These are phyloP conservation scores for Hypomontagnella submonticulosa DNA, from an alignment of 495 filamentous ascomycete genomes.

Conservation along the genomic window DNA sequence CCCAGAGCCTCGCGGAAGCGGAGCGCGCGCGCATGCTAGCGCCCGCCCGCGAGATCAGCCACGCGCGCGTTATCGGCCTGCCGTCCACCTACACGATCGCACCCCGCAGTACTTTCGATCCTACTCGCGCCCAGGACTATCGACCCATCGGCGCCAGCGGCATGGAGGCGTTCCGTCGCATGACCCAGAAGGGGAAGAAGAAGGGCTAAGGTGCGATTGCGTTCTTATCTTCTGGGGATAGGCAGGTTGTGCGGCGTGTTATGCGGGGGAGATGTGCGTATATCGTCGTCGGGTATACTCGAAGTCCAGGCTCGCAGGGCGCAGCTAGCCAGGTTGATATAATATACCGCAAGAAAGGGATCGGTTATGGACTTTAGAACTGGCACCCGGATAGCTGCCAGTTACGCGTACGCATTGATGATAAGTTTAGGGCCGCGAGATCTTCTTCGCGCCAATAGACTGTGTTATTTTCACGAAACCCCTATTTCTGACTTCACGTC, in stretches of 20 bases:
- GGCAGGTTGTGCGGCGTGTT: constrained; percentile 1
- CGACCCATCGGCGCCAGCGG: constrained; percentile 78
- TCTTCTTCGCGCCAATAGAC: too few species aligned
- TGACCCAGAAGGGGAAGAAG: constrained; percentile 76
- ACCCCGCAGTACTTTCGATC: constrained; percentile 69
- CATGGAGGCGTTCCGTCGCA: constrained; percentile 82
- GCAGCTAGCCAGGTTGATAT: too few species aligned
- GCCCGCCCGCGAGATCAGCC: constrained; percentile 73
- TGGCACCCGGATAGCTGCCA: too few species aligned
- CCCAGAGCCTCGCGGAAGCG: constrained; percentile 62
- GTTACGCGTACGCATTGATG: too few species aligned
- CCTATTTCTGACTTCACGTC: too few species aligned
- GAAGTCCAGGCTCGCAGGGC: constrained; percentile 9
- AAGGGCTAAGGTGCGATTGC: constrained; percentile 50
- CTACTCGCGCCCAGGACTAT: constrained; percentile 48
- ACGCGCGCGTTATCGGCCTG: constrained; percentile 75
- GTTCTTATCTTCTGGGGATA: background rate
- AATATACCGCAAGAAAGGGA: too few species aligned
- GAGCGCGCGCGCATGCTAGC: constrained; percentile 78
- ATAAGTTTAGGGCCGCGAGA: too few species aligned
- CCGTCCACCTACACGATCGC: constrained; percentile 84
- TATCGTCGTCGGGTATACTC: background rate
- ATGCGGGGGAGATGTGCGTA: background rate
- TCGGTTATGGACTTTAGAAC: too few species aligned
- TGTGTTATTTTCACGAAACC: too few species aligned